Base-by-base conservation (phyloP, 169 alveolate genomes). In the Neospora caninum region DNA sequence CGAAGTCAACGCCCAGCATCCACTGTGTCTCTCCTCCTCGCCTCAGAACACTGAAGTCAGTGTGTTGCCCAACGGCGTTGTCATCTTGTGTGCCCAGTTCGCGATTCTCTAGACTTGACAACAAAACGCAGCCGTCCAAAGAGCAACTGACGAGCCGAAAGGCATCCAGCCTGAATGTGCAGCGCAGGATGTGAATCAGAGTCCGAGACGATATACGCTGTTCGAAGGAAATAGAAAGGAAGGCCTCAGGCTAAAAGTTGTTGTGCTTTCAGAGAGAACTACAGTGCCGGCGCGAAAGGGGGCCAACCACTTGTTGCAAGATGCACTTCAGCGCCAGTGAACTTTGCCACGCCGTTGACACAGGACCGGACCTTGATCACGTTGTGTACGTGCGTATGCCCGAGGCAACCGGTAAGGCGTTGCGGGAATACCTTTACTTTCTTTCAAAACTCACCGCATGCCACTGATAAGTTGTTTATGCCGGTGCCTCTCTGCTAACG, bases 1-100 rank as follows among this genome's bases (percentile, higher is more conserved):
- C 84, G 25, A 73, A 73, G 84, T 73, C 84, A 18, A 73, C 84
- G 27, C 84, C 84, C 43, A 73, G 84, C 84, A 73, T 36, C 84
- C 84, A 73, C 49, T 73, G 84, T 9, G 49, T n/a, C 22, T 29
- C 43, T 38, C 45, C 45, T 20, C 84, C 43, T 38, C 43, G 41
- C 45, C 43, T n/a, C n/a, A 73, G n/a, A 34, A 73, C 84, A 34
- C 49, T 73, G 43, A 73, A 29, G 43, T 73, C 84, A n/a, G 49
- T 73, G 6, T 73, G 84, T 34, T 73, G 84, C 84, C 20, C 43
- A 20, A 36, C 84, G 0, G 27, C 2, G 49, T 34, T 20, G 29
- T 13, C 29, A 0, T 29, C 78, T 64, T 20, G 78, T 13, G 45
- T 73, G 43, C 84, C 43, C 45, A 38, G n/a, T 18, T 34, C 43